Conservation (phyloP, 2,329 filamentous ascomycete species). For the Epichloe baconii region DNA sequence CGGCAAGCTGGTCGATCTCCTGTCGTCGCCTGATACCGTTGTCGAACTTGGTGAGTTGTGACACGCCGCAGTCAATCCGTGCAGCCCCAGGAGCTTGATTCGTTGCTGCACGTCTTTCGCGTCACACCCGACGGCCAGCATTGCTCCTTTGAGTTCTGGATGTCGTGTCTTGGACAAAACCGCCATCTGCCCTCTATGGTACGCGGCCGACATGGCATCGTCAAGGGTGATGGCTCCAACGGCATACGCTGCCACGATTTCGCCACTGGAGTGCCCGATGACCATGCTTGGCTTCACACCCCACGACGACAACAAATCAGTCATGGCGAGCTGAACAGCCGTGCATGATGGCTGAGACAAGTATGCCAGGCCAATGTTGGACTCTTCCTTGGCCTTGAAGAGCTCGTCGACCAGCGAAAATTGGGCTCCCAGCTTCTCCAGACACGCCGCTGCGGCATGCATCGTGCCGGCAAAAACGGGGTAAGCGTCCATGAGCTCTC, state of each 20-base stretch:
- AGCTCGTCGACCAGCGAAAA: constrained; percentile 27
- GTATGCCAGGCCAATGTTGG: constrained; percentile 23
- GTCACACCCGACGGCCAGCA: constrained; percentile 41
- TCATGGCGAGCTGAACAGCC: constrained; percentile 34
- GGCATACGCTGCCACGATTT: constrained; percentile 34
- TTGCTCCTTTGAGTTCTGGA: constrained; percentile 27
- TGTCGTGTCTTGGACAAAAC: neutral
- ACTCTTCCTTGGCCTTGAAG: constrained; percentile 17
- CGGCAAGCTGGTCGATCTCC: constrained; percentile 29
- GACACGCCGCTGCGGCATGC: constrained; percentile 17
- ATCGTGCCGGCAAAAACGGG: constrained; percentile 22
- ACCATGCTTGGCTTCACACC: constrained; percentile 26
- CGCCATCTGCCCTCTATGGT: constrained; percentile 27
- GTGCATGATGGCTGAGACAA: constrained; percentile 32
- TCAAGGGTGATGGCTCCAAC: constrained; percentile 30
- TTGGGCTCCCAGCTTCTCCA: constrained; percentile 19
- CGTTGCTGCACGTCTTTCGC: constrained; percentile 27
- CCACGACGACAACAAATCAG: constrained; percentile 30
- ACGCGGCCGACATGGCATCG: constrained; percentile 34
- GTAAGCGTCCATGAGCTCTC: constrained; percentile 21
- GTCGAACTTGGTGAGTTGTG: constrained; percentile 39
- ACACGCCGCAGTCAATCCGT: constrained; percentile 22
- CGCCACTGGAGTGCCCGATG: constrained; percentile 33
- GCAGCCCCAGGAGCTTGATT: constrained; percentile 16
- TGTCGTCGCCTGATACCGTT: constrained; percentile 36